Base-by-base conservation (phyloP, 768 basidiomycete species). In the Xerocomus spinulosus region DNA sequence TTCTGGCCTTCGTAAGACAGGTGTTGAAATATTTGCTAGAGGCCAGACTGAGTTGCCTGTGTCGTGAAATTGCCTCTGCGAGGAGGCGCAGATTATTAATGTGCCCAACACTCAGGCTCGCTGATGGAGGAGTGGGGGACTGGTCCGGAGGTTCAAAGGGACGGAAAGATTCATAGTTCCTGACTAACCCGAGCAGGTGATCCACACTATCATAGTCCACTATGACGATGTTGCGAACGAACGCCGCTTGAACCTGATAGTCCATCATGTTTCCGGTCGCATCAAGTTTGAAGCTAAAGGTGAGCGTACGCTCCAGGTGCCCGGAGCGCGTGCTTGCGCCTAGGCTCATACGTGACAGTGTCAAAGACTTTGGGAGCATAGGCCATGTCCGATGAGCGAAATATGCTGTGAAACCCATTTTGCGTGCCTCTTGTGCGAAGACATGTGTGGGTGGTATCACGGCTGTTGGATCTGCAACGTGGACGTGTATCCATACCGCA, bases 381-480 rank as follows among this genome's bases (percentile, higher is more conserved):
- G 87, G 79, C 61, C 69, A 76, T 1, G 82, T 75, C 21, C 75
- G 71, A 50, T 89, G 81, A 0, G 74, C 59, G 40, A 85, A 75
- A 64, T 99, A 99, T 1, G 70, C 57, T 0, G 87, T 77, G 36
- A 73, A 61, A 3, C 70, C 71, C 48, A 73, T 70, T 37, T 69
- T 58, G 5, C 74, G 70, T 0, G 94, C 94, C 5, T 72, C 66
- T 23, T 72, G 67, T 1, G 86, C 75, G 3, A 92, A 60, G 6
- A 69, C 55, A 62, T 94, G 85, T 1, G 73, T 74, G 0, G 87
- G 87, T 17, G 83, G 85, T 21, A 99, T 74, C 40, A 85, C 55
- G 10, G 83, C 72, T 2, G 91, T 92, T 0, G 94, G 94, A 63
- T 99, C 96, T 9, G 96, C 94, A 47, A 99, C 77, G 61, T 98